A percentile compares a stretch with the other conserved stretches of the same genome.
phyloP scores from a whole-genome alignment of 2,329 filamentous ascomycete genomes.

The Neofusicoccum laricinum region DNA sequence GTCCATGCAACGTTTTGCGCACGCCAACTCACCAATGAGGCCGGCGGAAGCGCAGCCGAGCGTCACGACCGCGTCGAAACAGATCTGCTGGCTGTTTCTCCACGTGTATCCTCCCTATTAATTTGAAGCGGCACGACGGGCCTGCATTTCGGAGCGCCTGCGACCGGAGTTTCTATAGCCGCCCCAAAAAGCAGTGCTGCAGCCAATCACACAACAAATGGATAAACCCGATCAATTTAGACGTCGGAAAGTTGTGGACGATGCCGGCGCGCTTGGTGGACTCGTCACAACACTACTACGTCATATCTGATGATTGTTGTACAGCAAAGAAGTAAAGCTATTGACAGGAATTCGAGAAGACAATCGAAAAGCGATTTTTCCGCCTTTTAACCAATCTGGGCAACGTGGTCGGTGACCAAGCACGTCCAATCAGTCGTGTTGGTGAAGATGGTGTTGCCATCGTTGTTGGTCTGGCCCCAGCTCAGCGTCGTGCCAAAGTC shows the following conservation, averaged over 20 bases:
- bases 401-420: constrained; percentile 28
- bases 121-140: constrained; percentile 8
- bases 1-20: not conserved
- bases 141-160: constrained; percentile 6
- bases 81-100: not conserved
- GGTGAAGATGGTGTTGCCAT: constrained; percentile 33
- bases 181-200: not conserved
- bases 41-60: not conserved
- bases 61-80: constrained; percentile 2
- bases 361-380: no score
- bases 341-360: not conserved
- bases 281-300: not conserved
- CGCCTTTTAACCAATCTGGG: constrained; percentile 22
- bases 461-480: constrained; percentile 26
- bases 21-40: not conserved
- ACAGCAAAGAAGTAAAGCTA: not conserved
- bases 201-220: not conserved
- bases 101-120: constrained; percentile 1
- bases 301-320: not conserved
- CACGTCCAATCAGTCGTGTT: constrained; percentile 30
- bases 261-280: not conserved
- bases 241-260: not conserved
- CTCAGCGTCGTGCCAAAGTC: constrained; percentile 29
- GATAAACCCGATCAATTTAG: not conserved
- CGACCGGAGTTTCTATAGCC: not conserved